phyloP scores from a whole-genome alignment of 2,329 filamentous ascomycete species.

The Rhynchosporium secalis region DNA sequence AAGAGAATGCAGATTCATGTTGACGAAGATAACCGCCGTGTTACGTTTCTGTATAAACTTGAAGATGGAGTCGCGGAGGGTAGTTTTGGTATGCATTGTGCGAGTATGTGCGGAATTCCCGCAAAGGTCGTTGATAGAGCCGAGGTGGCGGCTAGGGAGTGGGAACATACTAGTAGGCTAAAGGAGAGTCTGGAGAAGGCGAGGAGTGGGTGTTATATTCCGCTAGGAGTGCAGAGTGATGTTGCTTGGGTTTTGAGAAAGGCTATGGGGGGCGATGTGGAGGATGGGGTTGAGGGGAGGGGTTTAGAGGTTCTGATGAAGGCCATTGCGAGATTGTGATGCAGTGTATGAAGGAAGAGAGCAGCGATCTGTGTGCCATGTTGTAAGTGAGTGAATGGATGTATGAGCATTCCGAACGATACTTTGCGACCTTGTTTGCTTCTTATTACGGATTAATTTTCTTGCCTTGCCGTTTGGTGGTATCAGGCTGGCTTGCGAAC shows the following conservation, averaged over 20 bases:
- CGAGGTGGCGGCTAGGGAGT: constrained; percentile 83
- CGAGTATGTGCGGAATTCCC: constrained; percentile 95
- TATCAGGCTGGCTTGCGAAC: too few relatives aligned
- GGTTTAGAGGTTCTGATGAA: constrained; percentile 60
- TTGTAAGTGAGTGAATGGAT: constrained; percentile 19
- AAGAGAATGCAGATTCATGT: constrained; percentile 95
- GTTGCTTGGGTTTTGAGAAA: constrained; percentile 74
- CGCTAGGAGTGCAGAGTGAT: constrained; percentile 84
- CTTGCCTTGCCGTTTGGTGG: not conserved
- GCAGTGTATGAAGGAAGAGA: constrained; percentile 11
- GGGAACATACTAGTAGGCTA: constrained; percentile 91
- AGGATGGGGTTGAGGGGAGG: constrained; percentile 48
- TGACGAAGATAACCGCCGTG: constrained; percentile 76
- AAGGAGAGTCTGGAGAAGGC: constrained; percentile 85
- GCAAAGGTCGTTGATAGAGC: constrained; percentile 79
- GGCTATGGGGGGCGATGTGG: constrained; percentile 37
- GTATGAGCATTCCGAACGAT: not conserved
- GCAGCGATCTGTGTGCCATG: too few relatives aligned
- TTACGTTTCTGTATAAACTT: constrained; percentile 96
- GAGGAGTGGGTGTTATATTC: constrained; percentile 77
- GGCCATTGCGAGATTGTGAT: constrained; percentile 58
- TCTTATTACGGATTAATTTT: not conserved
- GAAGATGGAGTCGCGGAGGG: constrained; percentile 93
- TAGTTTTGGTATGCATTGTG: constrained; percentile 98
- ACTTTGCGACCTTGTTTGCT: not conserved